Conservation (phyloP, 106 monocot genomes). For the Platanthera zijinensis region DNA sequence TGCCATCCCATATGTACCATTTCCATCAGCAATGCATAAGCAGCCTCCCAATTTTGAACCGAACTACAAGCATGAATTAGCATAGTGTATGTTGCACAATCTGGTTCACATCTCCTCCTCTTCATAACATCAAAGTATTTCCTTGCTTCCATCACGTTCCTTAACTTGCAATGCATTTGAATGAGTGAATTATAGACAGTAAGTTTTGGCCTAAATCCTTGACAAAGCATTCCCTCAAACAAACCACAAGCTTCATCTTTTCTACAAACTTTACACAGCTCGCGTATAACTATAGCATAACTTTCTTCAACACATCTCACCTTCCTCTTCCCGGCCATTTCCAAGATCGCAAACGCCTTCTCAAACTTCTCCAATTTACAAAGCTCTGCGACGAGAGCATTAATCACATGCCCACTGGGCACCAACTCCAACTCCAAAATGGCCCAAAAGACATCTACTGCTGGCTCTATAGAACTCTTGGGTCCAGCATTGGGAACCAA, state of each 20-base stretch:
- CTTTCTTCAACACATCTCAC: conserved; percentile 15
- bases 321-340: conserved; percentile 15
- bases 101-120: conserved; percentile 26
- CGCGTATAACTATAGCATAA: conserved; percentile 17
- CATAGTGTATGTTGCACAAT: conserved; percentile 27
- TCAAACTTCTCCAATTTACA: conserved; percentile 20
- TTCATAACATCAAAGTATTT: conserved; percentile 29
- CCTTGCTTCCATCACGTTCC: conserved; percentile 19
- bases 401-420: conserved; percentile 24
- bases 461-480: conserved; percentile 12
- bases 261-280: conserved; percentile 17
- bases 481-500: conserved; percentile 21
- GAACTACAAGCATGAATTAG: conserved; percentile 24
- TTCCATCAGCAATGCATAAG: conserved; percentile 27
- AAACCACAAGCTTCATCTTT: conserved; percentile 22
- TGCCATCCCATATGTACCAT: conserved; percentile 30
- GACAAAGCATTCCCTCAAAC: conserved; percentile 19
- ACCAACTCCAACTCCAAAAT: conserved; percentile 22
- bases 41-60: conserved; percentile 19
- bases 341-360: conserved; percentile 25
- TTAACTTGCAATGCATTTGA: conserved; percentile 19
- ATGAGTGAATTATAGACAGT: conserved; percentile 28
- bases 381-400: conserved; percentile 23
- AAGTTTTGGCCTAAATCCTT: conserved; percentile 25
- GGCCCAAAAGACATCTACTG: conserved; percentile 20